phyloP scores from a whole-genome alignment of 2,329 filamentous ascomycete species.

The Clathrospora elynae region DNA sequence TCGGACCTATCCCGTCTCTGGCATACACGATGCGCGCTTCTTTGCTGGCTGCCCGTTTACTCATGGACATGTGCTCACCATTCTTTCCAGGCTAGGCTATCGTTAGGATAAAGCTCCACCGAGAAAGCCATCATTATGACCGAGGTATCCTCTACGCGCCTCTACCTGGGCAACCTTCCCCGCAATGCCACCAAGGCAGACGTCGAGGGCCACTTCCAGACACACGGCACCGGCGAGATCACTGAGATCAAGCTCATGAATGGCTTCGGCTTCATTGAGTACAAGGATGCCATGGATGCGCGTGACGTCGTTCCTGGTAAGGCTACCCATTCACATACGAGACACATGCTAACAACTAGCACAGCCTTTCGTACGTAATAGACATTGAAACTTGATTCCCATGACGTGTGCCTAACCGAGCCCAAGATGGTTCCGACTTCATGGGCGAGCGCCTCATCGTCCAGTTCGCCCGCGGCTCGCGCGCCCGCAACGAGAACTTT shows the following conservation, averaged over 20 bases:
- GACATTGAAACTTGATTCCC: neutral
- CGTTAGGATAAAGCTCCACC: slow-evolving; percentile 21
- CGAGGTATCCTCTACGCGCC: slow-evolving; percentile 91
- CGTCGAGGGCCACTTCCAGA: slow-evolving; percentile 92
- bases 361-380: slow-evolving; percentile 62
- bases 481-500: slow-evolving; percentile 66
- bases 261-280: slow-evolving; percentile 99
- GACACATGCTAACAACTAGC: slow-evolving; percentile 30
- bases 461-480: slow-evolving; percentile 92
- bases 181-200: slow-evolving; percentile 96
- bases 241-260: slow-evolving; percentile 99
- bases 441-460: slow-evolving; percentile 98
- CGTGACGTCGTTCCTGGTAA: slow-evolving; percentile 97
- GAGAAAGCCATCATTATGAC: slow-evolving; percentile 59
- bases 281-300: slow-evolving; percentile 97
- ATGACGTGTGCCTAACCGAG: slow-evolving; percentile 23
- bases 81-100: slow-evolving; percentile 42
- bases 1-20: slow-evolving; percentile 21
- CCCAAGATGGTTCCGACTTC: slow-evolving; percentile 92
- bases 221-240: slow-evolving; percentile 95
- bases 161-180: slow-evolving; percentile 97
- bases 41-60: slow-evolving; percentile 30
- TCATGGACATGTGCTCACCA: slow-evolving; percentile 42
- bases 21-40: slow-evolving; percentile 30
- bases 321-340: slow-evolving; percentile 35